Evolutionary conservation across 331 rosid species (phyloP), one percentile per base, ranked within the genome.

Genomic region (Cydonia oblonga): DNA sequence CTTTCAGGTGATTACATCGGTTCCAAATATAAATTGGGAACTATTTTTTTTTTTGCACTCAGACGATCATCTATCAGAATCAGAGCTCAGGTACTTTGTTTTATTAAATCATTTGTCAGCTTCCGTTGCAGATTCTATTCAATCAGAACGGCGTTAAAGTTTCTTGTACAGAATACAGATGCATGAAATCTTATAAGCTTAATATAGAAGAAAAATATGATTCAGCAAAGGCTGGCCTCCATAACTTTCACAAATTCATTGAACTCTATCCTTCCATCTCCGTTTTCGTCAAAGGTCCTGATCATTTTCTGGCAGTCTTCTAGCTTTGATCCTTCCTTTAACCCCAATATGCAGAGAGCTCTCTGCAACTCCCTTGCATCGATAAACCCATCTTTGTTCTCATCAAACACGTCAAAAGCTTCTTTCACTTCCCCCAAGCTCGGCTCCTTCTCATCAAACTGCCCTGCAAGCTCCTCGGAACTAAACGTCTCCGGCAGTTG

Each of bases 341-440:
- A 79, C 20, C 97, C 96, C 82, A 93, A 68, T 18, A 76, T 64
- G 18, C 85, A 62, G 9, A 93, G 73, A 82, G 88, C 91, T 80
- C 91, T 84, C 79, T 91, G 90, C 77, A 93, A 77, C 53, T 93
- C 98, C 69, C 9, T 19, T n/a, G 80, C 95, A 69, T 87, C 97
- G 66, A 93, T 84, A 52, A 85, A 86, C 16, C 95, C 96, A 80
- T 93, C 96, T 73, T 78, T 73, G 74, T 91, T 93, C 71, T 76
- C 77, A 85, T 93, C 98, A 73, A 86, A 91, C 59, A 91, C 91
- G 75, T 86, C 89, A 69, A 93, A 93, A 76, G 97, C 96, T 71
- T 81, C 82, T 76, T 93, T 93, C 75, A 93, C 79, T 78, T 93
- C 98, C 73, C 80, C 90, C 71, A 81, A 38, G 67, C 97, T 85